Percentiles rank a stretch among this genome's conserved stretches.
Conservation (phyloP, 345 rosid genomes). For the Erysimum cheiranthoides region DNA sequence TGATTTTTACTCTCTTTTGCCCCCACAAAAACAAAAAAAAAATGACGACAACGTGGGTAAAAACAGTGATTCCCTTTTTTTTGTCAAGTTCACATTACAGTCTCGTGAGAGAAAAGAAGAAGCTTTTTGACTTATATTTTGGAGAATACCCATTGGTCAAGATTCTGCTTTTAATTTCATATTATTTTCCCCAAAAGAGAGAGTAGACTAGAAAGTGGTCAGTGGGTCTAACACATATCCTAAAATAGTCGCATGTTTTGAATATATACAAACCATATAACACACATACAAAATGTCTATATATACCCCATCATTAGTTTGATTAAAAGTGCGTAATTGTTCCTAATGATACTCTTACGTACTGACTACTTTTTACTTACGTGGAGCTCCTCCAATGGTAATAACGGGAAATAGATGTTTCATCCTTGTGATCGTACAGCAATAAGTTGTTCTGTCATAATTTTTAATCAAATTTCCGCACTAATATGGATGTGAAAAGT, state of each 20-base stretch:
- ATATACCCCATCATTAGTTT: slow-evolving; percentile 30
- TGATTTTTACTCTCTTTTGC: not conserved
- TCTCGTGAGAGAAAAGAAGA: slow-evolving; percentile 4
- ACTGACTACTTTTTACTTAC: slow-evolving; percentile 31
- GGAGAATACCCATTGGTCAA: slow-evolving; percentile 33
- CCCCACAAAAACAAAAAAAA: not conserved
- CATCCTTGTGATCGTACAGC: slow-evolving; percentile 28
- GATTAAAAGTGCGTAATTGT: slow-evolving; percentile 40
- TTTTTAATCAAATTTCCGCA: slow-evolving; percentile 27
- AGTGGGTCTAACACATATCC: slow-evolving; percentile 12
- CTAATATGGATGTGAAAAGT: slow-evolving; percentile 2
- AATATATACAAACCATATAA: slow-evolving; percentile 2
- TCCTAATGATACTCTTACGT: slow-evolving; percentile 33
- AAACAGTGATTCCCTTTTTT: slow-evolving; percentile 14
- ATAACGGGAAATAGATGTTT: slow-evolving; percentile 1
- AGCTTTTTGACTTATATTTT: slow-evolving; percentile 9
- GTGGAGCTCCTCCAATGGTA: slow-evolving; percentile 35
- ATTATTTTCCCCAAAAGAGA: slow-evolving; percentile 28
- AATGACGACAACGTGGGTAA: slow-evolving; percentile 33
- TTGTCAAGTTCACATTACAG: slow-evolving; percentile 31
- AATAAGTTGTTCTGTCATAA: slow-evolving; percentile 30
- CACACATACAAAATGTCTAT: slow-evolving; percentile 2
- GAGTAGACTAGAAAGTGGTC: slow-evolving; percentile 35
- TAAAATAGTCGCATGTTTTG: slow-evolving; percentile 33
- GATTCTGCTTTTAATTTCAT: slow-evolving; percentile 20